A percentile compares a stretch with the other conserved stretches of the same genome.
phyloP scores from a whole-genome alignment of 805 yeast species.

The Isabelozyma rhagii region DNA sequence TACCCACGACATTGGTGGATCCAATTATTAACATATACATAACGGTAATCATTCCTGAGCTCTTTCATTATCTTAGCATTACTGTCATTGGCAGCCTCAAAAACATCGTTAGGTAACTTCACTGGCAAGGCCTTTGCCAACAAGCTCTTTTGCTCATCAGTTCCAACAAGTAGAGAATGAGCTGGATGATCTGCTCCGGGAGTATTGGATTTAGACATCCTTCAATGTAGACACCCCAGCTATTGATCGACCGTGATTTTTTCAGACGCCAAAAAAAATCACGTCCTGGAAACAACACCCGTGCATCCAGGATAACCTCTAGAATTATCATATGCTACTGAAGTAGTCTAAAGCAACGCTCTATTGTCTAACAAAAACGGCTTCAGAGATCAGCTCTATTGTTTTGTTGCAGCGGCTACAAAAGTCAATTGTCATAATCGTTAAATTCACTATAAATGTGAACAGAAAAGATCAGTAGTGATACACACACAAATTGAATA shows the following conservation, averaged over 20 bases:
- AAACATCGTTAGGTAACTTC: constrained; percentile 14
- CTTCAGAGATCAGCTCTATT: too few species aligned
- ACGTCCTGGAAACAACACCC: not conserved
- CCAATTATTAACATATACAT: constrained; percentile 49
- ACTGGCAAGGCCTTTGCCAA: constrained; percentile 18
- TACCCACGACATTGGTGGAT: constrained; percentile 50
- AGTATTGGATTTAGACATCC: constrained; percentile 3
- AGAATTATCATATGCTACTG: not conserved
- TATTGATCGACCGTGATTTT: too few species aligned
- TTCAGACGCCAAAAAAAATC: not conserved
- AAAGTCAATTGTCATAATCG: not conserved
- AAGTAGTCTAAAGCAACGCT: too few species aligned
- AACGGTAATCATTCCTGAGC: constrained; percentile 16
- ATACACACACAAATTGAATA: too few species aligned
- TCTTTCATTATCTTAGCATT: constrained; percentile 4
- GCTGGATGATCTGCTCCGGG: constrained; percentile 9
- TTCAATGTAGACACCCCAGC: too few species aligned
- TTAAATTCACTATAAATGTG: not conserved
- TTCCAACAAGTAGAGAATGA: constrained; percentile 7
- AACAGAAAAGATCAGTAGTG: too few species aligned
- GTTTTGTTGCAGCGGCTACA: not conserved
- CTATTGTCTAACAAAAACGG: too few species aligned
- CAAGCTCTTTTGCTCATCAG: constrained; percentile 12
- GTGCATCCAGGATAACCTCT: not conserved
- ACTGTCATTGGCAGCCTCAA: constrained; percentile 4